phyloP scores from a whole-genome alignment of 148 eudicot genomes.

The Rhododendron simsii region DNA sequence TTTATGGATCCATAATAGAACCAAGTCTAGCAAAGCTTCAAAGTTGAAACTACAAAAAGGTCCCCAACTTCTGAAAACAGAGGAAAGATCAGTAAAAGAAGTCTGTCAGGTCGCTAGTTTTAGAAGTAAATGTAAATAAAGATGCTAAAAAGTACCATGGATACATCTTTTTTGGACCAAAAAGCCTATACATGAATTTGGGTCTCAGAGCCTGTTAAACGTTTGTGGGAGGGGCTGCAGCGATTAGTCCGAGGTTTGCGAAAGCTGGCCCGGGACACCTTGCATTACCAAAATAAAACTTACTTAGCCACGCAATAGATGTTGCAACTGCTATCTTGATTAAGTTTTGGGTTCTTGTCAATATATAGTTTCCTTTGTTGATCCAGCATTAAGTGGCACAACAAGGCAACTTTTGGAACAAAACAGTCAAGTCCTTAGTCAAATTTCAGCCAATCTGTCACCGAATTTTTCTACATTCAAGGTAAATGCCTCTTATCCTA shows the following conservation, averaged over 20 bases:
- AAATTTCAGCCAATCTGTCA: conserved; percentile 52
- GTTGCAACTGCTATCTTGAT: background rate
- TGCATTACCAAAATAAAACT: background rate
- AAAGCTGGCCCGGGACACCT: background rate
- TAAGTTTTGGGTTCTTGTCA: background rate
- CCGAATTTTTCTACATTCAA: conserved; percentile 48
- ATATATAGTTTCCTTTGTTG: conserved; percentile 14
- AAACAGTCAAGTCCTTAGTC: conserved; percentile 47
- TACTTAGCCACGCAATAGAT: background rate
- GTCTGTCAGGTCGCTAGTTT: background rate
- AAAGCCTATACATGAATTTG: background rate
- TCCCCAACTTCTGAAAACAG: background rate
- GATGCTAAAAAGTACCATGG: background rate
- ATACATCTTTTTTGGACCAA: background rate
- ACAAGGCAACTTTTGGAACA: conserved; percentile 62
- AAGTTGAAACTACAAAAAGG: background rate
- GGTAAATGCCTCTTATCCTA: conserved; percentile 25
- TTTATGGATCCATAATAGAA: background rate
- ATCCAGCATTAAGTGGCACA: conserved; percentile 49
- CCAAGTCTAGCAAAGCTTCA: background rate
- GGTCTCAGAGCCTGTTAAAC: background rate
- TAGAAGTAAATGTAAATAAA: background rate
- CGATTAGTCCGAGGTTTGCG: background rate
- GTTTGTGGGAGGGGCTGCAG: background rate
- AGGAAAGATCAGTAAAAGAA: background rate